Percentiles rank a stretch among this genome's conserved stretches.
These are phyloP conservation scores for Yamadazyma philogaea DNA, from an alignment of 805 yeast species.

Conservation along the genomic window DNA sequence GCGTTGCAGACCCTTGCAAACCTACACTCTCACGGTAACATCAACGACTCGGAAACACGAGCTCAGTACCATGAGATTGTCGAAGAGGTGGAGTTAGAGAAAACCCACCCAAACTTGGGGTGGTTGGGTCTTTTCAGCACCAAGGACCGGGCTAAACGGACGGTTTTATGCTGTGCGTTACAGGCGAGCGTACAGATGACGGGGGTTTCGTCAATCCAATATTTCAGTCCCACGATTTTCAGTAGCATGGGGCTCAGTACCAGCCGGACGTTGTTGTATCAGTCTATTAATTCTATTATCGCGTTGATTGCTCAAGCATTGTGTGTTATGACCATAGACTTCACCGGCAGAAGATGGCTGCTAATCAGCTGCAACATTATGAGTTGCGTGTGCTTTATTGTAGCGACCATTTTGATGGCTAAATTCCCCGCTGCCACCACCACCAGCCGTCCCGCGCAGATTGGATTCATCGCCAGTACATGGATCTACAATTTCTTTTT, in stretches of 20 bases:
- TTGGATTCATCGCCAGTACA: constrained; percentile 29
- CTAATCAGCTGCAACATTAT: constrained; percentile 29
- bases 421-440: constrained; percentile 17
- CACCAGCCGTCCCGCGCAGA: constrained; percentile 30
- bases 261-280: constrained; percentile 22
- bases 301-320: constrained; percentile 33
- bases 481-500: constrained; percentile 32
- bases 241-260: constrained; percentile 25
- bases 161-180: constrained; percentile 20
- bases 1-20: constrained; percentile 43
- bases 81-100: constrained; percentile 18
- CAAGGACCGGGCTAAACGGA: constrained; percentile 22
- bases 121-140: constrained; percentile 16
- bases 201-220: constrained; percentile 35
- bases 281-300: constrained; percentile 33
- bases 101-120: constrained; percentile 10
- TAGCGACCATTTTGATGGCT: constrained; percentile 20
- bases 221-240: constrained; percentile 33
- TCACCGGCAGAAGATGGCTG: constrained; percentile 37
- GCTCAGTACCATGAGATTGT: constrained; percentile 16
- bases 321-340: constrained; percentile 33
- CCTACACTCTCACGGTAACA: constrained; percentile 18
- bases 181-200: constrained; percentile 25
- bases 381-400: constrained; percentile 28
- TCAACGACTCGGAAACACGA: constrained; percentile 14